phyloP scores from a whole-genome alignment of 306 rosid genomes.

The Citrullus colocynthis region DNA sequence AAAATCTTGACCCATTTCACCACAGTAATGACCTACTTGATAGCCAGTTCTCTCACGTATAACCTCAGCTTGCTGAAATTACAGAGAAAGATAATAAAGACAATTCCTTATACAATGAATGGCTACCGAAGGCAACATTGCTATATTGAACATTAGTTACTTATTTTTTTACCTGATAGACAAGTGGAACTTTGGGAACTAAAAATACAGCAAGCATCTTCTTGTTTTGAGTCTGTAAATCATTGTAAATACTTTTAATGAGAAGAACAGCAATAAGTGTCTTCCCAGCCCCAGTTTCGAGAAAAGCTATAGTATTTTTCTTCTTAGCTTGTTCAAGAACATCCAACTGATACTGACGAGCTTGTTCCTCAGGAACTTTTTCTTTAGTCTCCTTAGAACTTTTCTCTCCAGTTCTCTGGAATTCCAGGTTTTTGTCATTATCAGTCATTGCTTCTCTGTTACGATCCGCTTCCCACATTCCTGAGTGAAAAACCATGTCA shows the following conservation, averaged over 20 bases:
- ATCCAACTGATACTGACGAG: conserved; percentile 91
- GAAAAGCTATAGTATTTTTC: conserved; percentile 85
- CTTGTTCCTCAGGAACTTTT: conserved; percentile 63
- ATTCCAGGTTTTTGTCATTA: conserved; percentile 28
- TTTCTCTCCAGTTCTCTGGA: conserved; percentile 32
- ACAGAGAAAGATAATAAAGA: conserved; percentile 11
- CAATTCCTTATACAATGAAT: not conserved
- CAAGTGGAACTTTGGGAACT: conserved; percentile 97
- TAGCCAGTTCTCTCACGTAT: conserved; percentile 92
- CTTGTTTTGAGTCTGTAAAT: conserved; percentile 45
- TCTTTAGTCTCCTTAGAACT: conserved; percentile 43
- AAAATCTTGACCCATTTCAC: conserved; percentile 99
- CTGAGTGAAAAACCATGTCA: conserved; percentile 56
- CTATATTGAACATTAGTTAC: not conserved
- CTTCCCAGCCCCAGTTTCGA: conserved; percentile 99
- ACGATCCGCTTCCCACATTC: conserved; percentile 58
- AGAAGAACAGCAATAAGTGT: conserved; percentile 94
- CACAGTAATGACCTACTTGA: conserved; percentile 94
- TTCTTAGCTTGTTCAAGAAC: conserved; percentile 94
- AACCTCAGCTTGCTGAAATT: conserved; percentile 92
- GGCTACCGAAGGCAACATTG: not conserved
- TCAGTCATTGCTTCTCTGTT: conserved; percentile 30
- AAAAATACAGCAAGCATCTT: conserved; percentile 87
- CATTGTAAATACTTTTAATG: conserved; percentile 52
- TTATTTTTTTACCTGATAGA: conserved; percentile 59